phyloP scores from a whole-genome alignment of 441 rosid genomes.

The Erodium chrysanthum region DNA sequence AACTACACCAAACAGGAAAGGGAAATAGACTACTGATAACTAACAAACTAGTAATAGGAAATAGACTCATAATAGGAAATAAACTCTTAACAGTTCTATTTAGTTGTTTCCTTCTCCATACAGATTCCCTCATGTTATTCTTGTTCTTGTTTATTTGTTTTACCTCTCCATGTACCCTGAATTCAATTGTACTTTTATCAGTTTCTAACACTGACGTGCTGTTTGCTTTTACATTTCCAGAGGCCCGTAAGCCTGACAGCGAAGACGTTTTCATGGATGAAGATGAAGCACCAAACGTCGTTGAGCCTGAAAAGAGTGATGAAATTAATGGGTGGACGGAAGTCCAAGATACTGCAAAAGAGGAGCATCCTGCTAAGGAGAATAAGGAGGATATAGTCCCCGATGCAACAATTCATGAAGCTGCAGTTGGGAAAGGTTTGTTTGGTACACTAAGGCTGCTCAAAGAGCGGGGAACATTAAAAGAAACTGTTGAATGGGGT shows the following conservation, averaged over 20 bases:
- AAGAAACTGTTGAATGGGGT: conserved; percentile 88
- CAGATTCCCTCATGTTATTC: not conserved
- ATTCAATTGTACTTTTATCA: conserved; percentile 6
- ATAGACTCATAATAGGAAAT: too few relatives aligned
- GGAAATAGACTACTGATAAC: too few relatives aligned
- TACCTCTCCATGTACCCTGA: not conserved
- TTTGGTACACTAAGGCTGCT: conserved; percentile 77
- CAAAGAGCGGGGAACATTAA: conserved; percentile 82
- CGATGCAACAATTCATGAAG: conserved; percentile 80
- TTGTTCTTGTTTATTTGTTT: not conserved
- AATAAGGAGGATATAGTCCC: conserved; percentile 55
- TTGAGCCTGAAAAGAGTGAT: conserved; percentile 44
- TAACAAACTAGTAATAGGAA: too few relatives aligned
- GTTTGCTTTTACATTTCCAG: conserved; percentile 38
- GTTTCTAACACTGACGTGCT: conserved; percentile 3
- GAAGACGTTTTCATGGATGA: conserved; percentile 93
- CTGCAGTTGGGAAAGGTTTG: conserved; percentile 79
- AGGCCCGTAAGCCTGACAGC: conserved; percentile 45
- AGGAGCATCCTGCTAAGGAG: conserved; percentile 38
- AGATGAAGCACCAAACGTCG: conserved; percentile 55
- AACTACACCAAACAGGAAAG: too few relatives aligned
- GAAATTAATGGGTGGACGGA: conserved; percentile 58
- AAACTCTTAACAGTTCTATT: too few relatives aligned
- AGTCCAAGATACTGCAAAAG: conserved; percentile 39
- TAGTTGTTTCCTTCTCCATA: not conserved